Percentiles rank a stretch among this genome's conserved stretches.
Conservation (phyloP, 768 basidiomycete species). For the Boletus rufocinnamomeus region DNA sequence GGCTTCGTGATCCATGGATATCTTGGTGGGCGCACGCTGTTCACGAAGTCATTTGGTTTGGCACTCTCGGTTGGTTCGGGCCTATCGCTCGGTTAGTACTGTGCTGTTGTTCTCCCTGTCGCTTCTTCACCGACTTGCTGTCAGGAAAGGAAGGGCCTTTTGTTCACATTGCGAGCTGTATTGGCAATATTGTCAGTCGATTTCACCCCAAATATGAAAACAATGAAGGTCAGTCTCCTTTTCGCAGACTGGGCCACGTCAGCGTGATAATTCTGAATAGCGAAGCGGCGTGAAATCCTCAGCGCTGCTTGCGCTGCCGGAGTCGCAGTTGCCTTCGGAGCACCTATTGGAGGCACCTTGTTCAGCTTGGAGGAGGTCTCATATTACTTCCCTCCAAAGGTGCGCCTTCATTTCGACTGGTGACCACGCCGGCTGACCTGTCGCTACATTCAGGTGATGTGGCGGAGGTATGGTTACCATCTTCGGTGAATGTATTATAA, state of each 20-base stretch:
- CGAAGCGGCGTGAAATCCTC: conserved; percentile 90
- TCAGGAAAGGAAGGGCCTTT: conserved; percentile 74
- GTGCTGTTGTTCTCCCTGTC: conserved; percentile 8
- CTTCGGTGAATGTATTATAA: neutral
- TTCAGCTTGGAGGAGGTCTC: conserved; percentile 96
- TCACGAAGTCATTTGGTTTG: conserved; percentile 88
- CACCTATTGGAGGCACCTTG: conserved; percentile 90
- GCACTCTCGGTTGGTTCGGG: conserved; percentile 92
- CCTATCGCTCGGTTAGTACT: conserved; percentile 66
- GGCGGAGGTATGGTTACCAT: conserved; percentile 69
- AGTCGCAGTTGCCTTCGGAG: conserved; percentile 96
- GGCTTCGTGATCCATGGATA: conserved; percentile 98
- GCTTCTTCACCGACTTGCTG: conserved; percentile 2
- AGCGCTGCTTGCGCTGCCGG: conserved; percentile 97
- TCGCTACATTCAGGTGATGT: conserved; percentile 67
- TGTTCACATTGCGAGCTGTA: conserved; percentile 90
- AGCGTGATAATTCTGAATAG: conserved; percentile 39
- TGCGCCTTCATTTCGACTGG: conserved; percentile 24
- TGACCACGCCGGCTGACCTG: conserved; percentile 2
- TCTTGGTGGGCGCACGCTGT: conserved; percentile 84
- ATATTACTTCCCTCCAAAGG: conserved; percentile 96
- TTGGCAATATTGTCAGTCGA: conserved; percentile 91
- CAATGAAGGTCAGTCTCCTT: conserved; percentile 73
- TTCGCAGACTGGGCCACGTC: neutral
- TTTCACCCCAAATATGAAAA: conserved; percentile 88